phyloP scores from a whole-genome alignment of 495 filamentous ascomycete species.

The Mycothermus thermophilus region DNA sequence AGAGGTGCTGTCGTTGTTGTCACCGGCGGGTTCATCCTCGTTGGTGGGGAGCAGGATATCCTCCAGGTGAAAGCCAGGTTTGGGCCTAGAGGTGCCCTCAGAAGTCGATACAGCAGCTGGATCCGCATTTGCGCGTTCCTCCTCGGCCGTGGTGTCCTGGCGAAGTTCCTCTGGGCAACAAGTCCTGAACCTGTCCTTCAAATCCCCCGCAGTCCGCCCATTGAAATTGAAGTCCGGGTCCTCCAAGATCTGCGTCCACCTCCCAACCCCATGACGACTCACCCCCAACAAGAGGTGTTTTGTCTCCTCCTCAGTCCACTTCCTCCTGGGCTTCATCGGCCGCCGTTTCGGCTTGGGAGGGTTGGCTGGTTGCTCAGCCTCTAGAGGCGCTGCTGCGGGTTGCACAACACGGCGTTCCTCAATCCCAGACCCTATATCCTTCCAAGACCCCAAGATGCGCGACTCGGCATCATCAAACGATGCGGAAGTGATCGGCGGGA shows the following conservation, averaged over 20 bases:
- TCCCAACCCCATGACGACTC: conserved; percentile 67
- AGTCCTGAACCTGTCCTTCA: conserved; percentile 77
- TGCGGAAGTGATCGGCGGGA: conserved; percentile 53
- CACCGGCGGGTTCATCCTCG: conserved; percentile 15
- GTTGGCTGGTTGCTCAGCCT: conserved; percentile 13
- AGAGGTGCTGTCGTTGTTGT: conserved; percentile 6
- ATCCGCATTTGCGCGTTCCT: conserved; percentile 4
- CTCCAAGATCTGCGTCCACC: conserved; percentile 75
- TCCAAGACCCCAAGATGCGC: conserved; percentile 7
- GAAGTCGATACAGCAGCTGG: neutral
- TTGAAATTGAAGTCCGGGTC: conserved; percentile 64
- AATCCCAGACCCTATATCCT: conserved; percentile 14
- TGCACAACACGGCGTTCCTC: too few species aligned
- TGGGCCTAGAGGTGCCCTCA: conserved; percentile 14
- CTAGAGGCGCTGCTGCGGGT: conserved; percentile 6
- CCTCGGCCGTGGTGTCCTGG: conserved; percentile 19
- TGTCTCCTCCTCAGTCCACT: conserved; percentile 79
- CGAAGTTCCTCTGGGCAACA: conserved; percentile 52
- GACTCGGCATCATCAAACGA: conserved; percentile 29
- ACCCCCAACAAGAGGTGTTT: conserved; percentile 63
- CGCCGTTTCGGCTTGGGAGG: conserved; percentile 25
- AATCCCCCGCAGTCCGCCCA: conserved; percentile 57
- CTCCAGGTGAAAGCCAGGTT: conserved; percentile 29
- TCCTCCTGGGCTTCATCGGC: conserved; percentile 37
- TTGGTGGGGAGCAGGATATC: conserved; percentile 27